Conservation (phyloP, 345 rosid species). For the Bruguiera gymnorhiza region DNA sequence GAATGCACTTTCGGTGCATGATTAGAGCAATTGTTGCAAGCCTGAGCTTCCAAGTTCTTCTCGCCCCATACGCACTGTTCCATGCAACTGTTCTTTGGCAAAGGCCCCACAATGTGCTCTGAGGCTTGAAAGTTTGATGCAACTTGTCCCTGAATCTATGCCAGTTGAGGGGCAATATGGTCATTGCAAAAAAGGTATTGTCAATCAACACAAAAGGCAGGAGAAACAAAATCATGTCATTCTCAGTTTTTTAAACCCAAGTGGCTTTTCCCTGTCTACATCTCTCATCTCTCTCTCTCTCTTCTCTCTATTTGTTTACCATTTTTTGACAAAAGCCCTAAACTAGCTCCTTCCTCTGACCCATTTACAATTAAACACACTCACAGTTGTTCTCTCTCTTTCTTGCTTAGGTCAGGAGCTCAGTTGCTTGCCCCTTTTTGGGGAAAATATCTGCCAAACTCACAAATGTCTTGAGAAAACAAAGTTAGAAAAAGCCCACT, state of each 20-base stretch:
- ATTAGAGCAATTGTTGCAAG: neutral
- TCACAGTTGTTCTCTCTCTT: neutral
- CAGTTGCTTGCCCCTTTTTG: slow-evolving; percentile 25
- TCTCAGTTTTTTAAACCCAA: slow-evolving; percentile 27
- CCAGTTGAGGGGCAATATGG: slow-evolving; percentile 27
- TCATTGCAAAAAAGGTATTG: slow-evolving; percentile 42
- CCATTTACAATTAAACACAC: slow-evolving; percentile 8
- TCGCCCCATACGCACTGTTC: neutral
- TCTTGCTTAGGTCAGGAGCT: slow-evolving; percentile 10
- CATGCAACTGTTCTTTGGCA: neutral
- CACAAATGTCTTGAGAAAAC: neutral
- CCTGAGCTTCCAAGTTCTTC: neutral
- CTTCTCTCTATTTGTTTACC: slow-evolving; percentile 17
- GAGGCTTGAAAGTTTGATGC: neutral
- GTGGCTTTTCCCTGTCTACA: slow-evolving; percentile 29
- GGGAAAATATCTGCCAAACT: slow-evolving; percentile 18
- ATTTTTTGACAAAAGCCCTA: slow-evolving; percentile 24
- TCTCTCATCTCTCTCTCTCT: slow-evolving; percentile 21
- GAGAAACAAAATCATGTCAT: slow-evolving; percentile 52
- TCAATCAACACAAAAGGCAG: slow-evolving; percentile 40
- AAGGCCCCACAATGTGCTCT: neutral
- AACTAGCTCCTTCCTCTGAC: neutral
- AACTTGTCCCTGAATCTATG: neutral
- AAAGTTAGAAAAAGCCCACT: slow-evolving; percentile 18
- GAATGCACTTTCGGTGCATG: neutral